Conservation (phyloP, 1,284 basidiomycete species). For the Acaromyces ingoldii region DNA sequence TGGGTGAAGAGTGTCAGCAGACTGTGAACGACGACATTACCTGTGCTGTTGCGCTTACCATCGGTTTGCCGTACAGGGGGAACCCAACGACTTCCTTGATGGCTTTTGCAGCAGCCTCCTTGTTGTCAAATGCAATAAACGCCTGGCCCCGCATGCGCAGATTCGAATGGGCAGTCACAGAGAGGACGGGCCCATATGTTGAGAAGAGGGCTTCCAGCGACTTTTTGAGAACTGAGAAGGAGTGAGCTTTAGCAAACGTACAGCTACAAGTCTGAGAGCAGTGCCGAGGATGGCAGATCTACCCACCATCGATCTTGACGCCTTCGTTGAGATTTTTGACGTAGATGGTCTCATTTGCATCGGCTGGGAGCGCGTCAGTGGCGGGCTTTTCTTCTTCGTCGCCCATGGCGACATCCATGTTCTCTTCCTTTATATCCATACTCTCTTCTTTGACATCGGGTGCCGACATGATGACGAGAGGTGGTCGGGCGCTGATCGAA, state of each 20-base stretch:
- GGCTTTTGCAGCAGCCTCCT: slow-evolving; percentile 77
- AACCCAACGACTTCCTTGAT: slow-evolving; percentile 88
- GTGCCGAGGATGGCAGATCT: too few species aligned
- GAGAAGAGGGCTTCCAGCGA: slow-evolving; percentile 85
- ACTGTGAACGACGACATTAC: not conserved
- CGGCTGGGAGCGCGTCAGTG: not conserved
- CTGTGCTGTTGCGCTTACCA: slow-evolving; percentile 51
- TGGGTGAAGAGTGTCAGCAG: not conserved
- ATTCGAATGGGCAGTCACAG: slow-evolving; percentile 87
- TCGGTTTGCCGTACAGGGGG: slow-evolving; percentile 91
- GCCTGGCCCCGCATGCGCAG: slow-evolving; percentile 96
- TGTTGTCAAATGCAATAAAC: slow-evolving; percentile 82
- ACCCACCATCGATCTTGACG: slow-evolving; percentile 63
- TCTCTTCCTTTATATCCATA: too few species aligned
- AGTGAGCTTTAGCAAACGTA: not conserved
- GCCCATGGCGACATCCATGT: not conserved
- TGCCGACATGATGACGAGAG: too few species aligned
- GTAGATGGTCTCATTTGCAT: slow-evolving; percentile 65
- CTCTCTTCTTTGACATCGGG: too few species aligned
- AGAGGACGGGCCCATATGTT: slow-evolving; percentile 82
- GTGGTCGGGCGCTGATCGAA: too few species aligned
- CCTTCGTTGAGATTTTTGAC: slow-evolving; percentile 97
- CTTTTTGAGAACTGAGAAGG: slow-evolving; percentile 69
- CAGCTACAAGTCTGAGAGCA: too few species aligned
- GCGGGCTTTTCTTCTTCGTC: not conserved